Percentiles rank a stretch among this genome's conserved stretches.
phyloP scores from a whole-genome alignment of 106 monocot species.

The Allium sativum region DNA sequence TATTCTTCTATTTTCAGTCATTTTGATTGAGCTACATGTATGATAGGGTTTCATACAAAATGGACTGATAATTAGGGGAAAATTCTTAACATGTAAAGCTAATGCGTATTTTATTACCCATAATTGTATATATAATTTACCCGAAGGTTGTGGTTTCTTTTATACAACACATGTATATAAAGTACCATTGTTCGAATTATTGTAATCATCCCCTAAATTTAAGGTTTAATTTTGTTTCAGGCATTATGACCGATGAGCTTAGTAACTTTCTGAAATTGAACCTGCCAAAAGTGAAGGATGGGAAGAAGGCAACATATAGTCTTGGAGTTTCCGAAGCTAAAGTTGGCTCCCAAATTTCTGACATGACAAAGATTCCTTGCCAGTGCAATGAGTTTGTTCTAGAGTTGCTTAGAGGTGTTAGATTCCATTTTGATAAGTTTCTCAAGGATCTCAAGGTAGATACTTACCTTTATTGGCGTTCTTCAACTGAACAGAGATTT shows the following conservation, averaged over 20 bases:
- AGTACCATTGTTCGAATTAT: too few relatives aligned
- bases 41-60: too few relatives aligned
- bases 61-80: too few relatives aligned
- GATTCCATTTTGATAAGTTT: constrained; percentile 71
- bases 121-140: too few relatives aligned
- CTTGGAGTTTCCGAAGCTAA: constrained; percentile 84
- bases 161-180: too few relatives aligned
- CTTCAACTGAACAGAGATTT: not conserved
- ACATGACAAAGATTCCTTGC: constrained; percentile 76
- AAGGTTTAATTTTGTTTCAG: constrained; percentile 7
- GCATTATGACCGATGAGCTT: constrained; percentile 79
- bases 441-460: constrained; percentile 78
- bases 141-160: too few relatives aligned
- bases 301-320: constrained; percentile 69
- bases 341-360: constrained; percentile 72
- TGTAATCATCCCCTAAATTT: not conserved
- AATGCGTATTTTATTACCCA: too few relatives aligned
- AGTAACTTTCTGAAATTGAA: constrained; percentile 72
- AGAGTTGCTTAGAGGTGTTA: constrained; percentile 78
- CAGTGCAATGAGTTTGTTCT: constrained; percentile 73
- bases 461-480: not conserved
- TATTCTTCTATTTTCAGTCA: too few relatives aligned
- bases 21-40: too few relatives aligned
- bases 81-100: too few relatives aligned
- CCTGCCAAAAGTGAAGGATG: constrained; percentile 65